These are phyloP conservation scores for Heliamphora pulchella DNA, from an alignment of 179 eudicot genomes.

Conservation along the genomic window DNA sequence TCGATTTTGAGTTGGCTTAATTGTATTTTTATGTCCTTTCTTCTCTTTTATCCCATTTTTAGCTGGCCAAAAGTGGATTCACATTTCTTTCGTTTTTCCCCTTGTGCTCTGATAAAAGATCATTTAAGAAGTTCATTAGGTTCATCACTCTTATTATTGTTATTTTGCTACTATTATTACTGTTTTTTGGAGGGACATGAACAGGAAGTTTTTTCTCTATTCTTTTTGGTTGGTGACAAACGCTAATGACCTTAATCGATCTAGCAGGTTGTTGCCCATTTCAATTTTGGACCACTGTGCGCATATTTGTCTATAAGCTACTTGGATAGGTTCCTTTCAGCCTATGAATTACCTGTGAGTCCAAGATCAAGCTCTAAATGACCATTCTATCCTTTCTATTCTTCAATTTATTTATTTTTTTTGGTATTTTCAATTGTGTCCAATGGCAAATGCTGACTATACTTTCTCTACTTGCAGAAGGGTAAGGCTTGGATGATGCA, in stretches of 20 bases:
- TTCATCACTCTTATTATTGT: not conserved
- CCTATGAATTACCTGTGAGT: constrained; percentile 55
- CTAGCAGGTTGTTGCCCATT: constrained; percentile 60
- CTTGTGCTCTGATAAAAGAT: constrained; percentile 1
- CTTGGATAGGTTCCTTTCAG: constrained; percentile 69
- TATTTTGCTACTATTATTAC: not conserved
- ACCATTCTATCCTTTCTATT: not conserved
- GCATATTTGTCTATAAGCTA: constrained; percentile 64
- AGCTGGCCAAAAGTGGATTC: constrained; percentile 26
- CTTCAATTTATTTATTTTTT: not conserved
- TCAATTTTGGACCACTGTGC: constrained; percentile 58
- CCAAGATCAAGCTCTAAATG: not conserved
- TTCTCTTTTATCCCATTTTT: constrained; percentile 10
- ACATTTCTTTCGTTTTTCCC: constrained; percentile 20
- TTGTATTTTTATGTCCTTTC: constrained; percentile 8
- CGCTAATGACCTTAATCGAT: constrained; percentile 1
- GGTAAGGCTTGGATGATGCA: constrained; percentile 77
- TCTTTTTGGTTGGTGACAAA: not conserved
- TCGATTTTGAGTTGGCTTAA: not conserved
- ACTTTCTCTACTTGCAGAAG: constrained; percentile 21
- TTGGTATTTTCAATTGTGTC: not conserved
- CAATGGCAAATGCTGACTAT: not conserved
- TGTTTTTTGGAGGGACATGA: no score
- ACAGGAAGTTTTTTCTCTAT: no score
- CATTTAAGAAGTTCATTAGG: not conserved